A percentile compares a stretch with the other conserved stretches of the same genome.
Evolutionary conservation across 208 protist species (phyloP).

Genomic region (Acanthamoeba triangularis): DNA sequence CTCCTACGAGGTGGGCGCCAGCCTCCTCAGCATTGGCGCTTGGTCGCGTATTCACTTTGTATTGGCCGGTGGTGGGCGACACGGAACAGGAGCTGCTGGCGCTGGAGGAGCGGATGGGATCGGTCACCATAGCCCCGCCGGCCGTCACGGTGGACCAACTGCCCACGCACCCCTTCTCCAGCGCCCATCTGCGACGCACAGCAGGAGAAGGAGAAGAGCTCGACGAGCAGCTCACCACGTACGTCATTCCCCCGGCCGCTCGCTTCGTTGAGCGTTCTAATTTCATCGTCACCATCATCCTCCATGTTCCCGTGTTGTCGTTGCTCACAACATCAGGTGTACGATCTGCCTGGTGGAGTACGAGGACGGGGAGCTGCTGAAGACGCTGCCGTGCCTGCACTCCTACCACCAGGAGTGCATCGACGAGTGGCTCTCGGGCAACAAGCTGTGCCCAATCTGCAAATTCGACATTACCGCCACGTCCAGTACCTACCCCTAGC

Average conservation of each 20-base stretch:
- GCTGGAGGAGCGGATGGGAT: slow-evolving; percentile 28
- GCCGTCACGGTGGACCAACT: background rate
- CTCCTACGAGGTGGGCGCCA: background rate
- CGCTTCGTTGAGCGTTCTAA: background rate
- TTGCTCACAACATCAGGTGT: background rate
- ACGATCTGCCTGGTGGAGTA: slow-evolving; percentile 65
- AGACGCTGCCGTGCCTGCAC: slow-evolving; percentile 42
- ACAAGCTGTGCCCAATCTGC: slow-evolving; percentile 51
- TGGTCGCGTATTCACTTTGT: background rate
- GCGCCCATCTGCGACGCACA: background rate
- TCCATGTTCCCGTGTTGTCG: background rate
- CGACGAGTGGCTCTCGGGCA: slow-evolving; percentile 5
- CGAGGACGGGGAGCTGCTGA: slow-evolving; percentile 52
- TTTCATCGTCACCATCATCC: background rate
- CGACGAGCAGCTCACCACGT: slow-evolving; percentile 18
- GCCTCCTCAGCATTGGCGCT: background rate
- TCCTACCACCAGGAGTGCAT: slow-evolving; percentile 66
- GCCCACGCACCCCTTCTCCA: slow-evolving; percentile 10
- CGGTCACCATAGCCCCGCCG: background rate
- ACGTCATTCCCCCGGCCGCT: background rate
- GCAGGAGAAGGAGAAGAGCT: background rate
- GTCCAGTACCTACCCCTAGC: background rate
- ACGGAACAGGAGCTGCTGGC: slow-evolving; percentile 6
- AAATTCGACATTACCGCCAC: slow-evolving; percentile 36
- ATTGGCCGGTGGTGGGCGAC: too few relatives aligned